Base-by-base conservation (phyloP, 352 stramenopile genomes). In the Globisporangium middletonii region DNA sequence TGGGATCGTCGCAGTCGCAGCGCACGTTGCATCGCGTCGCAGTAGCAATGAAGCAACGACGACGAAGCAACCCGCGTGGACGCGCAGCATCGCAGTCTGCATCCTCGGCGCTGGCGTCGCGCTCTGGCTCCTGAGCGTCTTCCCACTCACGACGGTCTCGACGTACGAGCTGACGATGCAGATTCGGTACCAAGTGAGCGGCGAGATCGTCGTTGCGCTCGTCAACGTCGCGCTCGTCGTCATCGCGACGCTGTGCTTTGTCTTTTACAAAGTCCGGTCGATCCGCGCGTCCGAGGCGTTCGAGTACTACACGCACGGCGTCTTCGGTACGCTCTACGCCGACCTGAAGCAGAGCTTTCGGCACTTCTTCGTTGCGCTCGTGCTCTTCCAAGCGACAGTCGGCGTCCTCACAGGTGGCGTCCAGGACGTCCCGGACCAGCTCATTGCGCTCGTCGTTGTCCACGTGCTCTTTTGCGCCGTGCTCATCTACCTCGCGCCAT, bases 151-250 rank as follows among this genome's bases (percentile, higher is more conserved):
- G 19, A 62, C 77, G 3, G 77, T 83, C 26, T 77, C 72, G 43
- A 76, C 70, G 55, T 88, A 82, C 53, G 81, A 88, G 51, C 52
- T 87, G 13, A 65, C 69, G 26, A 92, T 89, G 79, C 63, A 88
- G 64, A 64, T 84, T n/a, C 62, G 62, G 35, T 86, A 82, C 51
- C 57, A 64, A 26, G 63, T 83, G 30, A 81, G 62, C 16, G 55
- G 69, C 33, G 63, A 70, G 52, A 49, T 85, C 27, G 59, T 69
- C 54, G 64, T 89, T 33, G 74, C 79, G 3, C 50, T 88, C 27
- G 65, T 74, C 48, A 71, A 72, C 9, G 51, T 90, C 27, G 67
- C 79, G 57, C 55, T 72, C 1, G 67, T 88, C 5, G 64, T 83
- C 45, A 46, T 79, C 16, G 75, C 69, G 23, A 71, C 61, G 1